Percentiles rank a stretch among this genome's conserved stretches.
phyloP scores from a whole-genome alignment of 371 early-diverging fungal species.

The Circinella minor region DNA sequence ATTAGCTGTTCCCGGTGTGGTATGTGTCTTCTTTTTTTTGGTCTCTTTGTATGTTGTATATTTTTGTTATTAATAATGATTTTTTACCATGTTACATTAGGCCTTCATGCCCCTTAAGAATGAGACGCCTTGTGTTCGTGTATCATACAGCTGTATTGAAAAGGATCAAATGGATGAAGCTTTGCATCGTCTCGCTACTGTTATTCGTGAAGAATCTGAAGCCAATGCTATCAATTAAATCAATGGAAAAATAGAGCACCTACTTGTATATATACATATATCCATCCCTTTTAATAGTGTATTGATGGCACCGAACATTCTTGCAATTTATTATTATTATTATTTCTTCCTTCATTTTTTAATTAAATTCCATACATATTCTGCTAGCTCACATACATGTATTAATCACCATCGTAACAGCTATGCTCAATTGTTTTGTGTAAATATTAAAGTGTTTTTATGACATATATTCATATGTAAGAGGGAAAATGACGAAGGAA shows the following conservation, averaged over 20 bases:
- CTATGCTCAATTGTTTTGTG: too few relatives aligned
- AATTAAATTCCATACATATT: background rate
- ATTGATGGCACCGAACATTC: background rate
- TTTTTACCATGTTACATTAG: background rate
- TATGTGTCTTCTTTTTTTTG: slow-evolving; percentile 19
- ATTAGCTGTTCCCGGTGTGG: slow-evolving; percentile 75
- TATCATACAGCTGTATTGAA: slow-evolving; percentile 68
- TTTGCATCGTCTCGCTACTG: slow-evolving; percentile 55
- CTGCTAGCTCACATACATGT: too few relatives aligned
- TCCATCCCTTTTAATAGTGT: background rate
- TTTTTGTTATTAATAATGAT: too few relatives aligned
- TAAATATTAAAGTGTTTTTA: too few relatives aligned
- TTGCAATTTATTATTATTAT: too few relatives aligned
- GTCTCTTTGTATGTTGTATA: background rate
- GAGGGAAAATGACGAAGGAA: too few relatives aligned
- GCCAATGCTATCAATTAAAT: slow-evolving; percentile 1
- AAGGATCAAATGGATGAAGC: slow-evolving; percentile 71
- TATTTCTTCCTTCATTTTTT: background rate
- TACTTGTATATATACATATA: background rate
- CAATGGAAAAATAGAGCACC: background rate
- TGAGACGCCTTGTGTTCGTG: slow-evolving; percentile 55
- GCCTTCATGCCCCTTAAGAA: slow-evolving; percentile 37
- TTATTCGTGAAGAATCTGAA: slow-evolving; percentile 35
- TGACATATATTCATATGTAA: too few relatives aligned
- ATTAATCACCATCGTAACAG: too few relatives aligned